These are phyloP conservation scores for Beverwykella pulmonaria DNA, from an alignment of 495 filamentous ascomycete species.

Conservation along the genomic window DNA sequence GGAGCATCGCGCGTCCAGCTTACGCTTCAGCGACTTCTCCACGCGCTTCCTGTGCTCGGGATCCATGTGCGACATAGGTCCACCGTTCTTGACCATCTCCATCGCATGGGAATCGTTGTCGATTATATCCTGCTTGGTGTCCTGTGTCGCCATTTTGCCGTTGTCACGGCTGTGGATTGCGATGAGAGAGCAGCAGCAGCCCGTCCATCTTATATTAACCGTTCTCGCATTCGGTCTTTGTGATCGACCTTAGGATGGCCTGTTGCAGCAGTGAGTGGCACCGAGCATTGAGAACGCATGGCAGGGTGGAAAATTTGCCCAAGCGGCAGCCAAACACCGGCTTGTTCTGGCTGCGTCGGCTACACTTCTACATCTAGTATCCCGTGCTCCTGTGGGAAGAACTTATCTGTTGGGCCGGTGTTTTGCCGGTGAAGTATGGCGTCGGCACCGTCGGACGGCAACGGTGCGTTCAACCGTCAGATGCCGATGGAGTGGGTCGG, in stretches of 20 bases:
- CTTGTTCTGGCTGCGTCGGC: neutral
- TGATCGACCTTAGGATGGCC: too few relatives aligned
- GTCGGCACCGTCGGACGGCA: neutral
- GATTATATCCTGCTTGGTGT: neutral
- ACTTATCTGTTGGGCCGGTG: neutral
- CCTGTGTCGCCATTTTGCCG: neutral
- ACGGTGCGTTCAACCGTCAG: neutral
- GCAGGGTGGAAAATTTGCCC: too few relatives aligned
- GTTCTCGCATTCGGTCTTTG: too few relatives aligned
- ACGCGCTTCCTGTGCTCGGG: constrained; percentile 16
- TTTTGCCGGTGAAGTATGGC: neutral
- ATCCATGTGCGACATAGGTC: neutral
- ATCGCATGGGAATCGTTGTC: neutral
- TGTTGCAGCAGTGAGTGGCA: too few relatives aligned
- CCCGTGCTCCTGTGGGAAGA: neutral
- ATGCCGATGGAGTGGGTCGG: neutral
- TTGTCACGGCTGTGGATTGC: neutral
- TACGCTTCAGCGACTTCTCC: constrained; percentile 23
- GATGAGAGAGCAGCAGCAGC: neutral
- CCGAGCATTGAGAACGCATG: too few relatives aligned
- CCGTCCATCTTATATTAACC: neutral
- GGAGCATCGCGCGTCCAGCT: constrained; percentile 24
- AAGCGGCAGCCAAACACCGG: too few relatives aligned
- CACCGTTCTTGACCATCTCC: neutral
- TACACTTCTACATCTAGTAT: neutral